Percentiles rank a stretch among this genome's conserved stretches.
These are phyloP conservation scores for Botryosphaeria dothidea DNA, from an alignment of 2,329 filamentous ascomycete genomes.

Conservation along the genomic window DNA sequence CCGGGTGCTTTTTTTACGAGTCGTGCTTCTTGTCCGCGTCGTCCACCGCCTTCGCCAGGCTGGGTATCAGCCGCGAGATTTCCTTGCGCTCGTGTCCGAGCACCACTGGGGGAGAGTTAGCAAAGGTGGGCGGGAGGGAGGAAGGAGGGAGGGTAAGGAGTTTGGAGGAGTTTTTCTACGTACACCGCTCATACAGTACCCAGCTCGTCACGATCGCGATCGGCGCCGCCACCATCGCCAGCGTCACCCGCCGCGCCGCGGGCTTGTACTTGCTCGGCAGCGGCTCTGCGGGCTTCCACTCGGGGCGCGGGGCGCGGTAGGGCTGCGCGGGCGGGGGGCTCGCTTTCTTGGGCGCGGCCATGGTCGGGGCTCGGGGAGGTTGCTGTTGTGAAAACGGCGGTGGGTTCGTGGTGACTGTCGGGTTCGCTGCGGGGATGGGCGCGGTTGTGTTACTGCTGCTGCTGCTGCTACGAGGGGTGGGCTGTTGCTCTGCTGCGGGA, in stretches of 20 bases:
- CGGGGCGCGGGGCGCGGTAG: not conserved
- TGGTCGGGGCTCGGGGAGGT: too few relatives aligned
- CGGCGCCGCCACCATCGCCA: constrained; percentile 38
- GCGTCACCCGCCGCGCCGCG: constrained; percentile 31
- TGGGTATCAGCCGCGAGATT: not conserved
- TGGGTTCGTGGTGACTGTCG: too few relatives aligned
- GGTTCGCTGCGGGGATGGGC: too few relatives aligned
- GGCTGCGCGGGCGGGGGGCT: not conserved
- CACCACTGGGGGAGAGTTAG: not conserved
- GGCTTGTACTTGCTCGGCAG: constrained; percentile 28
- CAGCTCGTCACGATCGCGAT: constrained; percentile 35
- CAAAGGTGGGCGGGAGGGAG: too few relatives aligned
- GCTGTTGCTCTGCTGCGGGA: too few relatives aligned
- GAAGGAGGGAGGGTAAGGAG: not conserved
- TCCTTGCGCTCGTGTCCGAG: not conserved
- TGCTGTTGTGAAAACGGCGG: too few relatives aligned
- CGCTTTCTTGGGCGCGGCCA: too few relatives aligned
- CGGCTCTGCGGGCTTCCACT: constrained; percentile 11
- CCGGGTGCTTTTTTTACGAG: too few relatives aligned
- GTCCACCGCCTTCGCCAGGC: not conserved
- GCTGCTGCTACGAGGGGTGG: not conserved
- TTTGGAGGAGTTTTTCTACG: not conserved
- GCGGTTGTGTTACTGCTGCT: not conserved
- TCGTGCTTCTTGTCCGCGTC: not conserved
- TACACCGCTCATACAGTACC: constrained; percentile 32